Evolutionary conservation across 805 yeast species (phyloP).

Genomic region (Metschnikowia sp.): DNA sequence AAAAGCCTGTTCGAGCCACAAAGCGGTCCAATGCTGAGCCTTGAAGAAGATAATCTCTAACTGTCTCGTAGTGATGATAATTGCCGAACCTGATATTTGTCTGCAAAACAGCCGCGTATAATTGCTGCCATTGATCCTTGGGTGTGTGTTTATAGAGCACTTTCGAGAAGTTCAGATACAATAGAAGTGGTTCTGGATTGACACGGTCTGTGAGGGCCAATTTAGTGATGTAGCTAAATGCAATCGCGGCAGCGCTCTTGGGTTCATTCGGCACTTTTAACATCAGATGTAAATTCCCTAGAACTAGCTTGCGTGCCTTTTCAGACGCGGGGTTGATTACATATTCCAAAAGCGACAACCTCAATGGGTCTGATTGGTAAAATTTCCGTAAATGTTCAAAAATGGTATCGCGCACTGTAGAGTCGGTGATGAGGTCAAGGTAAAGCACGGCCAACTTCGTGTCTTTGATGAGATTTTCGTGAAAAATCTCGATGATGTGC

Average conservation of each 20-base stretch:
- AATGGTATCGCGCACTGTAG: constrained; percentile 17
- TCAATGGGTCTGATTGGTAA: constrained; percentile 21
- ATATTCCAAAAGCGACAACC: constrained; percentile 26
- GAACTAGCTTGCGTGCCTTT: constrained; percentile 14
- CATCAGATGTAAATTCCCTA: constrained; percentile 18
- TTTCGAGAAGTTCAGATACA: neutral
- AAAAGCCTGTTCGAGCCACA: constrained; percentile 35
- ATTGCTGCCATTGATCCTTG: constrained; percentile 12
- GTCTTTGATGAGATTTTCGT: constrained; percentile 27
- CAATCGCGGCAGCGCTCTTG: constrained; percentile 16
- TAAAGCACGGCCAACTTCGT: constrained; percentile 23
- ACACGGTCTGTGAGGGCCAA: constrained; percentile 23
- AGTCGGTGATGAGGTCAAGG: constrained; percentile 20
- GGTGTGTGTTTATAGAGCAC: constrained; percentile 1
- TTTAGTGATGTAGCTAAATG: constrained; percentile 25
- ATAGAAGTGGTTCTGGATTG: constrained; percentile 21
- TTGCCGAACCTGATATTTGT: constrained; percentile 31
- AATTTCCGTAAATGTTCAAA: constrained; percentile 14
- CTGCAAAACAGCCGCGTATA: constrained; percentile 30
- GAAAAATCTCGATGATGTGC: constrained; percentile 27
- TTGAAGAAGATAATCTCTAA: constrained; percentile 23
- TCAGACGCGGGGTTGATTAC: constrained; percentile 23
- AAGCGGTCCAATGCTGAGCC: constrained; percentile 33
- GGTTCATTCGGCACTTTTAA: constrained; percentile 11
- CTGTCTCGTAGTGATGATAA: constrained; percentile 8